Conservation (phyloP, 345 rosid species). For the Adansonia digitata region DNA sequence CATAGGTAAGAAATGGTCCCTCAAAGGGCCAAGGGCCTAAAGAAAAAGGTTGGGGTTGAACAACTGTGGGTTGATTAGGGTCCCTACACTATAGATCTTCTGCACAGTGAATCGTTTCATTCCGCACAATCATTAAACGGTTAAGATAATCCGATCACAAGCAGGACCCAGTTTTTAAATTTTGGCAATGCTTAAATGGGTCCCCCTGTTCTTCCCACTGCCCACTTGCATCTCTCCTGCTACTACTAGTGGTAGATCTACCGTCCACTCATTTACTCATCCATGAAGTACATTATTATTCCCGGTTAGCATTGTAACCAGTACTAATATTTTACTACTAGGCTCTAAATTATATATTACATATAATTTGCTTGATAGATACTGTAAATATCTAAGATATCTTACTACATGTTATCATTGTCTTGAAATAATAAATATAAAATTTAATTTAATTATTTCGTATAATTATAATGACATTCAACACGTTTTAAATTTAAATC, state of each 20-base stretch:
- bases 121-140: conserved; percentile 11
- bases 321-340: background rate
- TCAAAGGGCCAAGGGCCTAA: background rate
- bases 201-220: background rate
- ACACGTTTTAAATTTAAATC: too few relatives aligned
- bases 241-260: background rate
- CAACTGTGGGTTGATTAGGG: background rate
- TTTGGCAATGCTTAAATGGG: background rate
- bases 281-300: background rate
- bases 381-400: too few relatives aligned
- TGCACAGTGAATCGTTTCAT: background rate
- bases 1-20: background rate
- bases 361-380: too few relatives aligned
- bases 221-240: background rate
- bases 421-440: too few relatives aligned
- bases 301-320: background rate
- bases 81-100: conserved; percentile 15
- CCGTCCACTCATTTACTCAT: background rate
- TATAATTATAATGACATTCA: too few relatives aligned
- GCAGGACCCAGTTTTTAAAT: conserved; percentile 5
- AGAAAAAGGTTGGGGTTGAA: background rate
- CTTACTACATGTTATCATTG: too few relatives aligned
- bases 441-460: too few relatives aligned
- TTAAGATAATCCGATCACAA: conserved; percentile 11
- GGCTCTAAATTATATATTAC: background rate